phyloP scores from a whole-genome alignment of 1,284 basidiomycete species.

The Chondrostereum purpureum region DNA sequence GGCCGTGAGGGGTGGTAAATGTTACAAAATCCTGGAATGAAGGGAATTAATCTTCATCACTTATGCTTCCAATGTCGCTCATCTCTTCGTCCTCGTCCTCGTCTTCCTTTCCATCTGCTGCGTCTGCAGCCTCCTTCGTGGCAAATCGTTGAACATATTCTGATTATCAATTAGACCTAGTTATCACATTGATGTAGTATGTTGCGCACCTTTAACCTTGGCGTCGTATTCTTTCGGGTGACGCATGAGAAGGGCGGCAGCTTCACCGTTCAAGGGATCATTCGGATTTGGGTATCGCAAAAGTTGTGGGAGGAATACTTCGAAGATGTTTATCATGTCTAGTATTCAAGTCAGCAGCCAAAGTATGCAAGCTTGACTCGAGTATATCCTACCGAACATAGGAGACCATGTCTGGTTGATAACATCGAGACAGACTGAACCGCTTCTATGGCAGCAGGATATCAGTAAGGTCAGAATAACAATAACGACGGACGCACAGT shows the following conservation, averaged over 20 bases:
- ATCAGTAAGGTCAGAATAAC: not conserved
- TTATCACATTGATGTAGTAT: not conserved
- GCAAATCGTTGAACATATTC: constrained; percentile 85
- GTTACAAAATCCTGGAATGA: constrained; percentile 1
- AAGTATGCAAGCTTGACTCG: constrained; percentile 2
- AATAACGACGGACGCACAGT: constrained; percentile 50
- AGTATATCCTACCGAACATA: constrained; percentile 76
- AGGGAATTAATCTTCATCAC: constrained; percentile 55
- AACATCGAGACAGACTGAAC: constrained; percentile 93
- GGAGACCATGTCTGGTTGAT: constrained; percentile 99
- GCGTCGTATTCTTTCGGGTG: constrained; percentile 92
- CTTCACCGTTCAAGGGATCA: constrained; percentile 96
- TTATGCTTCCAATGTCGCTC: constrained; percentile 89
- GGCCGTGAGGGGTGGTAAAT: not conserved
- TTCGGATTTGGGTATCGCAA: constrained; percentile 97
- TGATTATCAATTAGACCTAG: constrained; percentile 22
- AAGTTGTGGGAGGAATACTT: constrained; percentile 95
- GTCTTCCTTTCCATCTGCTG: constrained; percentile 55
- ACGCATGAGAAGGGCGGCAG: constrained; percentile 92
- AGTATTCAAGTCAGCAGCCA: constrained; percentile 10
- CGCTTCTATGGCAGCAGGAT: constrained; percentile 52
- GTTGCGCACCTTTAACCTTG: constrained; percentile 78
- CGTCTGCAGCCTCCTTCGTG: constrained; percentile 75
- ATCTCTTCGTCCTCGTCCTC: constrained; percentile 82
- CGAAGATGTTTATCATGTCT: constrained; percentile 99